Conservation (phyloP, 176 grass and related monocot species). For the Lolium rigidum region DNA sequence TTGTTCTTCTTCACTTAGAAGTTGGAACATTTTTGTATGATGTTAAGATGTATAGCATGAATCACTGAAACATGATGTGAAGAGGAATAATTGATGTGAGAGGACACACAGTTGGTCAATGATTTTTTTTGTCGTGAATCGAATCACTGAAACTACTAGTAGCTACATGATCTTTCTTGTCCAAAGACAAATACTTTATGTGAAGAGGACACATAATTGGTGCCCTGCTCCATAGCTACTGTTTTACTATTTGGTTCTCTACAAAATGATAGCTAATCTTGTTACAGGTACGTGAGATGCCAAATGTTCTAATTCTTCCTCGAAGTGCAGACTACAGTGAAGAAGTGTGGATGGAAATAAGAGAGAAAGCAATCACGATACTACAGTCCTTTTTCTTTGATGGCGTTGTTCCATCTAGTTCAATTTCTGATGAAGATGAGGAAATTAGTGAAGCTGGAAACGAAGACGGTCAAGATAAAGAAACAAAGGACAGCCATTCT, state of each 20-base stretch:
- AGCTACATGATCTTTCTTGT: too few relatives aligned
- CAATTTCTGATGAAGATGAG: slow-evolving; percentile 89
- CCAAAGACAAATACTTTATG: too few relatives aligned
- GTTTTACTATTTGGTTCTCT: background rate
- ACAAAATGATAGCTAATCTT: background rate
- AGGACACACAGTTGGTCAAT: too few relatives aligned
- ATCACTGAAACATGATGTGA: too few relatives aligned
- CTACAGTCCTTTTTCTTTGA: slow-evolving; percentile 93
- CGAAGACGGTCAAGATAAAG: slow-evolving; percentile 71
- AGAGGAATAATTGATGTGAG: too few relatives aligned
- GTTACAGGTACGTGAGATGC: slow-evolving; percentile 92
- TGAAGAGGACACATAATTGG: too few relatives aligned
- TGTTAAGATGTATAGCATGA: background rate
- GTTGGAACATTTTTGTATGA: background rate
- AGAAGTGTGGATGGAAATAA: slow-evolving; percentile 99
- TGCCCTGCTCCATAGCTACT: too few relatives aligned
- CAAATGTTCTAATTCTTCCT: slow-evolving; percentile 97
- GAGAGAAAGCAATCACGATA: slow-evolving; percentile 91
- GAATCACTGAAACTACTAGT: too few relatives aligned
- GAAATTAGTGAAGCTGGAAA: slow-evolving; percentile 73
- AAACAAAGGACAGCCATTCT: slow-evolving; percentile 54
- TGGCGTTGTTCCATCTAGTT: slow-evolving; percentile 77
- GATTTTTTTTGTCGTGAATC: too few relatives aligned
- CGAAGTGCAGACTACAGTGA: slow-evolving; percentile 95
- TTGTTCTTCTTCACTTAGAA: background rate